Evolutionary conservation across 345 rosid genomes (phyloP), one percentile per base, ranked within the genome.

Genomic region (Draba incana): DNA sequence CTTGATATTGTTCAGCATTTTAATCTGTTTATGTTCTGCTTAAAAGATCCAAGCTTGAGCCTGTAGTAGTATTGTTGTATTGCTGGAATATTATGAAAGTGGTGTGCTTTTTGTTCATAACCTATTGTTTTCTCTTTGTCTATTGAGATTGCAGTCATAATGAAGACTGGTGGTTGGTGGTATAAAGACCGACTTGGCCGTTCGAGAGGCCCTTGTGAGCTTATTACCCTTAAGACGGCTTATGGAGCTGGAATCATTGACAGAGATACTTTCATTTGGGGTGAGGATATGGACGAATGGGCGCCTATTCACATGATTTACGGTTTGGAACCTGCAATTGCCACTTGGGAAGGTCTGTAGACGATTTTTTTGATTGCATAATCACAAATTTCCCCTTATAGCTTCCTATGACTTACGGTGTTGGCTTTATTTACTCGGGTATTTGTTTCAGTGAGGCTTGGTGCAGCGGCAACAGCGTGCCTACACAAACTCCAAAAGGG

Each of bases 211-310:
- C 98, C 97, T 0, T 84, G 86, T 77, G 97, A 92, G 82, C 78
- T 92, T 42, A 85, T 92, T 20, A 84, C 85, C 57, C 95, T 92
- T 12, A 89, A 88, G 77, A 89, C 98, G 3, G 95, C 98, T 30
- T 92, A 92, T 85, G 97, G 95, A 80, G 86, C 66, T 61, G 98
- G 97, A 51, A 83, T 92, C 2, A 88, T 92, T 47, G 98, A 92
- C 69, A 92, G 83, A 53, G 80, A 92, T 65, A 92, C 98, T n/a
- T 92, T 92, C 79, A 67, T 92, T 44, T 92, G 97, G 98, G 88
- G 90, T 11, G 92, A 88, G 35, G 98, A 86, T 78, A 81, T 92
- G 92, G 97, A 88, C 76, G 98, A 89, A 77, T 89, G 97, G 98
- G 95, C 87, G 4, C 98, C 98, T 2, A 92, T 92, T 78, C 92